Conservation (phyloP, 768 basidiomycete genomes). For the Multifurca ochricompacta region DNA sequence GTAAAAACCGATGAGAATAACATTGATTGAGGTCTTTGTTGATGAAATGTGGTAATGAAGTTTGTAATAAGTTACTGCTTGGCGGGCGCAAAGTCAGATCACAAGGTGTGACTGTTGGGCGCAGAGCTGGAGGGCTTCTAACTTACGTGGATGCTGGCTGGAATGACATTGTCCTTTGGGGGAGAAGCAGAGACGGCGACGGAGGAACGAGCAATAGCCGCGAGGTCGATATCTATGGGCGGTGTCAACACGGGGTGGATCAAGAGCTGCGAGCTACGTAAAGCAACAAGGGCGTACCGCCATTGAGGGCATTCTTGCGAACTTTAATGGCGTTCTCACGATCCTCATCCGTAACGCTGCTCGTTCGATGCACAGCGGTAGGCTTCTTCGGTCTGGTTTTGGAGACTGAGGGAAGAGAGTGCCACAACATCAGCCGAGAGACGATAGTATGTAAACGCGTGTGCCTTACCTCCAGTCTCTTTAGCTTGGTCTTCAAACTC, state of each 20-base stretch:
- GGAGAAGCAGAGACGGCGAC: slow-evolving; percentile 57
- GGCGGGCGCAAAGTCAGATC: slow-evolving; percentile 8
- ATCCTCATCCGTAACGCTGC: slow-evolving; percentile 53
- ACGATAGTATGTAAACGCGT: slow-evolving; percentile 13
- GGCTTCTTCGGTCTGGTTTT: background rate
- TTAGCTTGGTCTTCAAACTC: slow-evolving; percentile 33
- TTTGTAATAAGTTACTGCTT: slow-evolving; percentile 11
- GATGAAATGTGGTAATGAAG: slow-evolving; percentile 11
- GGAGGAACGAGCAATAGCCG: slow-evolving; percentile 78
- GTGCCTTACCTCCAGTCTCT: slow-evolving; percentile 19
- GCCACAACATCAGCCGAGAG: slow-evolving; percentile 11
- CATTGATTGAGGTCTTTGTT: background rate
- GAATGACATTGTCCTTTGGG: slow-evolving; percentile 12
- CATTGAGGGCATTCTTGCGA: slow-evolving; percentile 65
- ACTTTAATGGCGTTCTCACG: slow-evolving; percentile 54
- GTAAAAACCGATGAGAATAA: slow-evolving; percentile 4
- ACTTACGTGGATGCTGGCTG: slow-evolving; percentile 11
- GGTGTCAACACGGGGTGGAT: background rate
- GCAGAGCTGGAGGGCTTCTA: background rate
- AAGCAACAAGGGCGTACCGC: slow-evolving; percentile 6
- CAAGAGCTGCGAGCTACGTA: background rate
- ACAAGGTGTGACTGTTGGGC: background rate
- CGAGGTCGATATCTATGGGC: slow-evolving; percentile 45
- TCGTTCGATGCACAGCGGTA: slow-evolving; percentile 26
- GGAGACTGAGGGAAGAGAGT: background rate